phyloP scores from a whole-genome alignment of 495 filamentous ascomycete genomes.

The Penicillium robsamsonii region DNA sequence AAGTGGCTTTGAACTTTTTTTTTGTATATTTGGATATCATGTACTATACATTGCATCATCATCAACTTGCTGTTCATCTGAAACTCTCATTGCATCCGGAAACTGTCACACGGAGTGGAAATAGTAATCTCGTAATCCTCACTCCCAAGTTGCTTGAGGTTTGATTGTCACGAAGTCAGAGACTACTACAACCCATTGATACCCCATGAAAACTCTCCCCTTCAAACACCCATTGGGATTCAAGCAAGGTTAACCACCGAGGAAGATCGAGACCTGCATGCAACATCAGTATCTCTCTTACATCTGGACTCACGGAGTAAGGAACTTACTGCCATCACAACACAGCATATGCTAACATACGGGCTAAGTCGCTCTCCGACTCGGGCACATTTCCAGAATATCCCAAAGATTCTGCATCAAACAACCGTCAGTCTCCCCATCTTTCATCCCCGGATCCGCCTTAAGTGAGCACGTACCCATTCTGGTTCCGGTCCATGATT shows the following conservation, averaged over 20 bases:
- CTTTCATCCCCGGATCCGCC: neutral
- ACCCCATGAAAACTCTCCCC: neutral
- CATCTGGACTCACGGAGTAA: neutral
- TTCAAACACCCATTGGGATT: neutral
- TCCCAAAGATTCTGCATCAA: conserved; percentile 66
- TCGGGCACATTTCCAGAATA: conserved; percentile 96
- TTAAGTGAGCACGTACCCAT: conserved; percentile 58
- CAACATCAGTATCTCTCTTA: conserved; percentile 10
- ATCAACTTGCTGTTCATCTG: conserved; percentile 21
- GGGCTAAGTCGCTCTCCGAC: conserved; percentile 92
- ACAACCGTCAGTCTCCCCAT: conserved; percentile 2
- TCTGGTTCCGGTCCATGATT: conserved; percentile 89
- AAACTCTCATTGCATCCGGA: neutral
- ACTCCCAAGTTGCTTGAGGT: neutral
- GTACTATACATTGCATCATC: conserved; percentile 35
- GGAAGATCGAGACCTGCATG: conserved; percentile 43
- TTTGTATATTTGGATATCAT: conserved; percentile 25
- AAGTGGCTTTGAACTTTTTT: conserved; percentile 18
- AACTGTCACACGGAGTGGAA: neutral
- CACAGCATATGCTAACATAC: conserved; percentile 92
- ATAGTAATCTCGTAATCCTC: neutral
- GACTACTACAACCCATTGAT: neutral
- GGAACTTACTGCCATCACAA: conserved; percentile 87
- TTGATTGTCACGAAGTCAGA: neutral
- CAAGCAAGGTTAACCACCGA: conserved; percentile 27